Evolutionary conservation across 805 yeast genomes (phyloP).

Genomic region (Metschnikowia drakensbergensis): DNA sequence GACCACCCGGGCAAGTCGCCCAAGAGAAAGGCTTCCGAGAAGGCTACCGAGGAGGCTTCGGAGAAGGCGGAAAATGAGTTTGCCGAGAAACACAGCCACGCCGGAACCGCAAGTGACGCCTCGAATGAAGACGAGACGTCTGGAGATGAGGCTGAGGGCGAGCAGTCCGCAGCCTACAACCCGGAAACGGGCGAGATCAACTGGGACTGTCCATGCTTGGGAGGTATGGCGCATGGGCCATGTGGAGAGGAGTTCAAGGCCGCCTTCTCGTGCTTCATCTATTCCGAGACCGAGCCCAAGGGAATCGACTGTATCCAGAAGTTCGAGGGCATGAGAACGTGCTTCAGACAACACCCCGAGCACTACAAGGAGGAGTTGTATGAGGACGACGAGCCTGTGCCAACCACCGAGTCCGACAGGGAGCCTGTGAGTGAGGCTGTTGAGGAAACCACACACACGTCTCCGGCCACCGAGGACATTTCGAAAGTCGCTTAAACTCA

Average conservation of each 20-base stretch:
- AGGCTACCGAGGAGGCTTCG: conserved; percentile 3
- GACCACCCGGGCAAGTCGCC: conserved; percentile 9
- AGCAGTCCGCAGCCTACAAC: conserved; percentile 70
- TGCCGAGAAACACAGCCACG: neutral
- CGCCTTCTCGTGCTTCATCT: conserved; percentile 93
- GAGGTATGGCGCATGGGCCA: conserved; percentile 99
- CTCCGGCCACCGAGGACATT: conserved; percentile 12
- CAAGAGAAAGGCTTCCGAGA: conserved; percentile 9
- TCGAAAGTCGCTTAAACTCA: conserved; percentile 10
- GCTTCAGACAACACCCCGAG: conserved; percentile 91
- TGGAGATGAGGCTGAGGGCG: conserved; percentile 26
- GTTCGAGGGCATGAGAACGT: conserved; percentile 87
- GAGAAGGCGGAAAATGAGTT: conserved; percentile 7
- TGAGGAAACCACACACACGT: neutral
- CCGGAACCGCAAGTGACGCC: too few relatives aligned
- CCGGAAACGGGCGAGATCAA: conserved; percentile 98
- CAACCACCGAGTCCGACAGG: conserved; percentile 2
- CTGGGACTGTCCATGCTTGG: conserved; percentile 99
- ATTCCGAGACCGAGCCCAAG: conserved; percentile 91
- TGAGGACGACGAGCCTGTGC: conserved; percentile 58
- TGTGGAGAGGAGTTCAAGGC: conserved; percentile 95
- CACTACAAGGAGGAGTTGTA: conserved; percentile 87
- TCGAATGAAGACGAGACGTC: neutral
- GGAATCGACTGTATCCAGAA: conserved; percentile 92
- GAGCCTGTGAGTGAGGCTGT: neutral